Percentiles rank a stretch among this genome's conserved stretches.
These are phyloP conservation scores for Umbelopsis sp. DNA, from an alignment of 192 early-diverging fungal species.

Conservation along the genomic window DNA sequence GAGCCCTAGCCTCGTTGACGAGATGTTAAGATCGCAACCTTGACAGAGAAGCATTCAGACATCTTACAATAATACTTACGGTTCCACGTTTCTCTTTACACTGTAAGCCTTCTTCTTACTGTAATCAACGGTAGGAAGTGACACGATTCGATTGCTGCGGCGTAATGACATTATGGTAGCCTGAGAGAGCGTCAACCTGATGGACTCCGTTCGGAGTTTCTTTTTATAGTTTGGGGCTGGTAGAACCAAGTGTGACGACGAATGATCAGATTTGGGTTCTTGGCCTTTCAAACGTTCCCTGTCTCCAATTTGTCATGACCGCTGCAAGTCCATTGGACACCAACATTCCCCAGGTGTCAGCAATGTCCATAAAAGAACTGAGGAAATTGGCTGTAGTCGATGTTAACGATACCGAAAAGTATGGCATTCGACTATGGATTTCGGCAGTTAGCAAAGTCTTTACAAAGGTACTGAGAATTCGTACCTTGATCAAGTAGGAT, in stretches of 20 bases:
- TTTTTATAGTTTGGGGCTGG: not conserved
- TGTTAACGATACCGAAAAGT: constrained; percentile 7
- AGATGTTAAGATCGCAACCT: not conserved
- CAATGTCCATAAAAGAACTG: not conserved
- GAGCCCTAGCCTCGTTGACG: not conserved
- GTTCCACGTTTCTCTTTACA: not conserved
- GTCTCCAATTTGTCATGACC: not conserved
- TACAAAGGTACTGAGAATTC: not conserved
- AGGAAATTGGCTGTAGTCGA: constrained; percentile 10
- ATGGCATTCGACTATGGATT: constrained; percentile 16
- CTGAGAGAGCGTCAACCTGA: constrained; percentile 9
- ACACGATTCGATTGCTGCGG: constrained; percentile 11
- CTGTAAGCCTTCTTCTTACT: constrained; percentile 9
- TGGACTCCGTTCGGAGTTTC: constrained; percentile 10
- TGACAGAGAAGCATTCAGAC: not conserved
- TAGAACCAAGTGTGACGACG: constrained; percentile 13
- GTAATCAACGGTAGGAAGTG: not conserved
- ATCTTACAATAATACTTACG: not conserved
- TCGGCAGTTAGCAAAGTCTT: constrained; percentile 13
- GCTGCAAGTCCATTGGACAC: not conserved
- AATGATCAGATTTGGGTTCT: constrained; percentile 4
- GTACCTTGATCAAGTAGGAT: not conserved
- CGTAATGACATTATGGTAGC: not conserved
- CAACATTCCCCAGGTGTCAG: not conserved
- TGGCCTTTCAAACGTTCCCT: not conserved